These are phyloP conservation scores for Rugonectria rugulosa DNA, from an alignment of 2,329 filamentous ascomycete species.

Conservation along the genomic window DNA sequence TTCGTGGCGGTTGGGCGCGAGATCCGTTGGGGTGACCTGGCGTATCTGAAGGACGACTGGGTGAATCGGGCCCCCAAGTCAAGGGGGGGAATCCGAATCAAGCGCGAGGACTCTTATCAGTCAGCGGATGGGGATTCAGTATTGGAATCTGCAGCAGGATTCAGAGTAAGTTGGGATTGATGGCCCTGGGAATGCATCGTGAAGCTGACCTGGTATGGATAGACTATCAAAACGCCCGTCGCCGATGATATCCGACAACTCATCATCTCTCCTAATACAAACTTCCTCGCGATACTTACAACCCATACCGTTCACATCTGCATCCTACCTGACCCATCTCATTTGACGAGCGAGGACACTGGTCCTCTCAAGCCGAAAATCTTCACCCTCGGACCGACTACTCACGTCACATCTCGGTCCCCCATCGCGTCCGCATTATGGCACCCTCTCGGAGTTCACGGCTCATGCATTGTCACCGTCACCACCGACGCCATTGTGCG, in stretches of 20 bases:
- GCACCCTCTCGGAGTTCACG: conserved; percentile 89
- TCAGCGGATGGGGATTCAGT: conserved; percentile 45
- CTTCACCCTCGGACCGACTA: conserved; percentile 90
- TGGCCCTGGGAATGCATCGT: neutral
- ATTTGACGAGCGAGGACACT: conserved; percentile 74
- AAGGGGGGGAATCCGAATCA: conserved; percentile 49
- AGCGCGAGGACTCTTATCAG: conserved; percentile 55
- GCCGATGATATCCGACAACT: conserved; percentile 87
- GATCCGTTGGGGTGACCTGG: conserved; percentile 89
- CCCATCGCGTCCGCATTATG: conserved; percentile 83
- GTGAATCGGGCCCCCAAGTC: conserved; percentile 40
- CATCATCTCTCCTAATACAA: conserved; percentile 80
- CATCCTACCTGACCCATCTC: conserved; percentile 80
- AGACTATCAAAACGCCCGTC: conserved; percentile 80
- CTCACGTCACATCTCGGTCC: conserved; percentile 86
- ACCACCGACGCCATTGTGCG: conserved; percentile 88
- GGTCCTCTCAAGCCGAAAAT: conserved; percentile 80
- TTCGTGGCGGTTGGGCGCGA: conserved; percentile 90
- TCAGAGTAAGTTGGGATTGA: conserved; percentile 42
- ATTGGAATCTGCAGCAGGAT: conserved; percentile 38
- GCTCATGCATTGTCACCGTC: conserved; percentile 84
- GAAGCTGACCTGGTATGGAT: conserved; percentile 10
- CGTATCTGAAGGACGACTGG: conserved; percentile 73
- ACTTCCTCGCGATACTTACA: conserved; percentile 85
- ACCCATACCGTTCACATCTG: conserved; percentile 88